Percentiles rank a stretch among this genome's conserved stretches.
Conservation (phyloP, 306 rosid genomes). For the Astragalus membranaceus region DNA sequence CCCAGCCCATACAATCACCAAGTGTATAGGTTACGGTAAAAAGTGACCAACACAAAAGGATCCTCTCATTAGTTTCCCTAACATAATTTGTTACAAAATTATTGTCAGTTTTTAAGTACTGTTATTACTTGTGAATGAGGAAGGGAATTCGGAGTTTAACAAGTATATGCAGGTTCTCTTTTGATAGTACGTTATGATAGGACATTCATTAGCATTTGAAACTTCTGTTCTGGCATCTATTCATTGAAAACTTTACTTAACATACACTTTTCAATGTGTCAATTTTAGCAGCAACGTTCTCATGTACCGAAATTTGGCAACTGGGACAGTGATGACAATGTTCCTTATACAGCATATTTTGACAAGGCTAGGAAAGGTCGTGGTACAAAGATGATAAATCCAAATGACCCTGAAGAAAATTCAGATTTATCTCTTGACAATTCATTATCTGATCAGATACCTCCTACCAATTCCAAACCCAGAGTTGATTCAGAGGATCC, state of each 20-base stretch:
- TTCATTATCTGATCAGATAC: conserved; percentile 35
- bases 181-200: not conserved
- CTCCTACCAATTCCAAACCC: conserved; percentile 39
- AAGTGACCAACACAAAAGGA: not conserved
- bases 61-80: not conserved
- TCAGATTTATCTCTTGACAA: conserved; percentile 33
- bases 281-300: conserved; percentile 63
- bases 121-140: not conserved
- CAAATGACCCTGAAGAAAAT: conserved; percentile 81
- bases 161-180: not conserved
- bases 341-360: conserved; percentile 88
- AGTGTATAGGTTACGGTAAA: not conserved
- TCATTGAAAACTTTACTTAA: conserved; percentile 20
- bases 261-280: conserved; percentile 23
- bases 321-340: conserved; percentile 78
- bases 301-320: conserved; percentile 89
- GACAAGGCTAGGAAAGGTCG: conserved; percentile 87
- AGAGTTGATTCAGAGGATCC: conserved; percentile 30
- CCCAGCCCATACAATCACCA: not conserved
- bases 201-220: not conserved
- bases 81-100: not conserved
- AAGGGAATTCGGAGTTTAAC: not conserved
- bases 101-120: not conserved
- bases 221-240: conserved; percentile 2
- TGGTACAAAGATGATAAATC: conserved; percentile 59